Evolutionary conservation across 1,284 basidiomycete species (phyloP).

Genomic region (Mycosarcoma maydis): DNA sequence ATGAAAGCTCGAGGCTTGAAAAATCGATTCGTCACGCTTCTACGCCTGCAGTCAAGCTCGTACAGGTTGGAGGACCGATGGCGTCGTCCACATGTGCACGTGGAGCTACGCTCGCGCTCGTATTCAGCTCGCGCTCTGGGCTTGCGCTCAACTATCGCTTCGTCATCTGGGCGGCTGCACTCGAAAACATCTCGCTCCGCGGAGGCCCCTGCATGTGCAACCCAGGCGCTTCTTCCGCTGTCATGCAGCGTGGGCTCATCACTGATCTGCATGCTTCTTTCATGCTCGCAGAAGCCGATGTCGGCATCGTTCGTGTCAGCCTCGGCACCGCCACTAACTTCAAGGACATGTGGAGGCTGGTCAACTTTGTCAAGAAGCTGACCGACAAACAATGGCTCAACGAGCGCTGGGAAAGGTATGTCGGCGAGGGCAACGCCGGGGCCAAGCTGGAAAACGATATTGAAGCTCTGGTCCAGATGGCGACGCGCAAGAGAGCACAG

Average conservation of each 20-base stretch:
- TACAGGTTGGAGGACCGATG: too few species aligned
- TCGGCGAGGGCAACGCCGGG: too few species aligned
- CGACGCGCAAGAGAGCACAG: too few species aligned
- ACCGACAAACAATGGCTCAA: not conserved
- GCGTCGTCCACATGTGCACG: not conserved
- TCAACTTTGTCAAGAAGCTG: constrained; percentile 7
- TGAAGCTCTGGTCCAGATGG: too few species aligned
- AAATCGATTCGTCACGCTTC: too few species aligned
- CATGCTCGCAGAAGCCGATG: constrained; percentile 19
- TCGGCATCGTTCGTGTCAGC: constrained; percentile 21
- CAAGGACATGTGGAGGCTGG: constrained; percentile 18
- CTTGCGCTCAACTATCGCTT: constrained; percentile 26
- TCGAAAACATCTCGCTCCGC: constrained; percentile 18
- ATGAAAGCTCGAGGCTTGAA: too few species aligned
- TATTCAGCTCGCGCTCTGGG: not conserved
- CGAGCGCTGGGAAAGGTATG: constrained; percentile 8
- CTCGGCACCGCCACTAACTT: constrained; percentile 21
- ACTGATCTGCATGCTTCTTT: constrained; percentile 15
- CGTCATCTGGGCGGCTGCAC: constrained; percentile 20
- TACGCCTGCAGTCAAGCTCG: too few species aligned
- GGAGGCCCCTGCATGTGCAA: constrained; percentile 41
- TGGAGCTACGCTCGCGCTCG: constrained; percentile 15
- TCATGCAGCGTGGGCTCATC: constrained; percentile 21
- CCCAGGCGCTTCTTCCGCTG: constrained; percentile 18
- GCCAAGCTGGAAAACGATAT: too few species aligned